A percentile compares a stretch with the other conserved stretches of the same genome.
Conservation (phyloP, 2,329 filamentous ascomycete species). For the Paecilomyces fulvus region DNA sequence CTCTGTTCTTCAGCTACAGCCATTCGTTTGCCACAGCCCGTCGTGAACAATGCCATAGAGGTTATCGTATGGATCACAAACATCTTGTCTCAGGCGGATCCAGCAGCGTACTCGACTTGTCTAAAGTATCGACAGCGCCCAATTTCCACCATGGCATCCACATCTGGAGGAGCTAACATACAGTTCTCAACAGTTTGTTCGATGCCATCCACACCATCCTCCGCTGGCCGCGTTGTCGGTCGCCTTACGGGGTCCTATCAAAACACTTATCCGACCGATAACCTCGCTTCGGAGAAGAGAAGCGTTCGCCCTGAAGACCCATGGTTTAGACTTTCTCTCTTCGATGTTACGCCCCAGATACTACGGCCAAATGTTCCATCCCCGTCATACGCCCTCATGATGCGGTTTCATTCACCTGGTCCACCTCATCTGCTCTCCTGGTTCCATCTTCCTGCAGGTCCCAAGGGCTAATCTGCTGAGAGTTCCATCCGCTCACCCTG, state of each 20-base stretch:
- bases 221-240: neutral
- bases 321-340: neutral
- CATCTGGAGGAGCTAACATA: neutral
- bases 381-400: neutral
- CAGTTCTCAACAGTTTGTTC: neutral
- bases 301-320: neutral
- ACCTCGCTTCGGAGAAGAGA: neutral
- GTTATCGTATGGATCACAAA: neutral
- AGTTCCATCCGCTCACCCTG: neutral
- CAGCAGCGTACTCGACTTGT: neutral
- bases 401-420: neutral
- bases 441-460: neutral
- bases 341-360: neutral
- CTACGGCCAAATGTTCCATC: neutral
- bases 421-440: neutral
- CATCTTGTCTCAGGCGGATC: neutral
- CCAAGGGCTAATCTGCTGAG: neutral
- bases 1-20: neutral
- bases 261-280: neutral
- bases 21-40: neutral
- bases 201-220: neutral
- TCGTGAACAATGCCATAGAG: too few species aligned
- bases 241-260: neutral
- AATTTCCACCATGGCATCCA: neutral
- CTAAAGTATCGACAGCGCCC: neutral